Base-by-base conservation (phyloP, 1,284 basidiomycete species). In the Nidula niveotomentosa region DNA sequence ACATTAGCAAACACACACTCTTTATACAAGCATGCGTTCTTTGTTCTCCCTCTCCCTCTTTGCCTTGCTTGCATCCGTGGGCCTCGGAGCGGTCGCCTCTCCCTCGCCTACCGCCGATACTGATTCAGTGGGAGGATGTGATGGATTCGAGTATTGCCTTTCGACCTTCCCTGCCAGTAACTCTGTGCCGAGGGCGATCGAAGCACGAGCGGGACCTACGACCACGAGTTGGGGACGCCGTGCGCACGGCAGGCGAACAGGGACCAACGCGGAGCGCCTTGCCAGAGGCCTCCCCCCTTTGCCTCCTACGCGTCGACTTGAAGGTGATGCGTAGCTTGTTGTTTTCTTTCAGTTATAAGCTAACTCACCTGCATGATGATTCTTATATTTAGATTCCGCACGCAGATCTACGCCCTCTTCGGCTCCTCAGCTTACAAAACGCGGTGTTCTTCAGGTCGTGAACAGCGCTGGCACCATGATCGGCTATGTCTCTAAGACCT, bases 401-500 rank as follows among this genome's bases (percentile, higher is more conserved):
- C 45, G 45, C 18, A n/a, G 45, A 47, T 15, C n/a, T 47, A 23
- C n/a, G 12, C 18, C 45, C 8, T 23, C 12, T 41, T 17, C 39
- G 39, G 12, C 9, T 17, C 39, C 13, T 41, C 39, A 41, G 39
- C 39, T 47, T 47, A 9, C 13, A 23, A 47, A 47, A 18, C 55
- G 52, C 17, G 55, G 55, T 49, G 13, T 53, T 15, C 49, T 56
- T 33, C 8, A 35, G 36, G 48, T 53, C 17, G 53, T 43, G 6
- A 46, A 56, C 17, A 33, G n/a, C 10, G 48, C 13, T n/a, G 46
- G 55, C 23, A 8, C 12, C 30, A 3, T 49, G 18, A 33, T 56
- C 10, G 55, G 55, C 13, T 56, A 56, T 49, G 47, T 56, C 34
- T 53, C 55, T 36, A 56, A 37, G 18, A 49, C 49, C 35, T 48